These are phyloP conservation scores for Macrolepiota fuliginosa DNA, from an alignment of 768 basidiomycete species.

Conservation along the genomic window DNA sequence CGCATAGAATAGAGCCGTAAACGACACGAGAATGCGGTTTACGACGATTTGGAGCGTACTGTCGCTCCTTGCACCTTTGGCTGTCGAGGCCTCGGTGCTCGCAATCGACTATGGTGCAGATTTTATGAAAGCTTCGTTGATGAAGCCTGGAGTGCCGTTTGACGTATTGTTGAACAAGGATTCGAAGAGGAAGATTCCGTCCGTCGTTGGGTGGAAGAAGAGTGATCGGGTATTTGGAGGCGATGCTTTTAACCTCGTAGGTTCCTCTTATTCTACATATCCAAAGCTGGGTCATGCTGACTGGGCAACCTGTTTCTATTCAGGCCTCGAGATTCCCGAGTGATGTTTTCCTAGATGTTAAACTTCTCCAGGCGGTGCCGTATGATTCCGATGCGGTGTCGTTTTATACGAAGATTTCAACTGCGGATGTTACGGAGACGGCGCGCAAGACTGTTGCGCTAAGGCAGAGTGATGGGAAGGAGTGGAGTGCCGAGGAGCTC, in stretches of 20 bases:
- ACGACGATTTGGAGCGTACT: slow-evolving; percentile 35
- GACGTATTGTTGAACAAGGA: slow-evolving; percentile 96
- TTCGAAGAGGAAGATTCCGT: slow-evolving; percentile 93
- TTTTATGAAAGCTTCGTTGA: slow-evolving; percentile 94
- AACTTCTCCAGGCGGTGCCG: slow-evolving; percentile 76
- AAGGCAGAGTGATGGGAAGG: slow-evolving; percentile 55
- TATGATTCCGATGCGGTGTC: slow-evolving; percentile 55
- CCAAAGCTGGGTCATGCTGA: neutral
- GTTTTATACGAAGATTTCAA: slow-evolving; percentile 57
- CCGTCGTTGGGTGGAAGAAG: slow-evolving; percentile 89
- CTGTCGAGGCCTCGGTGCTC: slow-evolving; percentile 71
- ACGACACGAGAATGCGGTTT: slow-evolving; percentile 33
- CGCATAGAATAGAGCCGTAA: neutral
- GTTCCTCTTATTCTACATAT: slow-evolving; percentile 26
- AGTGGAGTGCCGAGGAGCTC: slow-evolving; percentile 87
- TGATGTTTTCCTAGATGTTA: slow-evolving; percentile 84
- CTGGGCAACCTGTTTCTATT: neutral
- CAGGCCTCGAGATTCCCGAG: slow-evolving; percentile 91
- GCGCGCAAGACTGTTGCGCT: slow-evolving; percentile 60
- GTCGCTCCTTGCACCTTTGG: slow-evolving; percentile 38
- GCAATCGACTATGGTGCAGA: slow-evolving; percentile 99
- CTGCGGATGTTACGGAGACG: slow-evolving; percentile 50
- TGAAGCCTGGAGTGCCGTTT: slow-evolving; percentile 93
- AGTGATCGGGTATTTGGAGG: slow-evolving; percentile 86
- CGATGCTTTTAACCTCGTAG: slow-evolving; percentile 85